Evolutionary conservation across 106 monocot genomes (phyloP).

Genomic region (Hemerocallis citrina): DNA sequence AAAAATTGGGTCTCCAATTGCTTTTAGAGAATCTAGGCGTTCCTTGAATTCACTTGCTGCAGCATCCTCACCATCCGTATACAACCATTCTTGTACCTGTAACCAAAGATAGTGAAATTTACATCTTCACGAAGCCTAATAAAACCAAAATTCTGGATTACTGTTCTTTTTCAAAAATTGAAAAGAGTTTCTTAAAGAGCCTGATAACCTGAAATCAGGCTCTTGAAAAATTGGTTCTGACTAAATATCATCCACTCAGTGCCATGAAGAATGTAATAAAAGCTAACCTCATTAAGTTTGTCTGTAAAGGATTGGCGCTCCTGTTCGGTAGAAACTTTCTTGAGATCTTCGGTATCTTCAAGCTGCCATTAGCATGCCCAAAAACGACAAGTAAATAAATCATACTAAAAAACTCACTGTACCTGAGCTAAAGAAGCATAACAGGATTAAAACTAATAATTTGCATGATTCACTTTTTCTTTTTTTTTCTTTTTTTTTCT

Average conservation of each 20-base stretch:
- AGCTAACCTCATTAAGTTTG: conserved; percentile 71
- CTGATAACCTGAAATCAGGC: background rate
- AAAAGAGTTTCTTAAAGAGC: background rate
- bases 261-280: background rate
- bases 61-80: conserved; percentile 99
- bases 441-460: no score
- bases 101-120: no score
- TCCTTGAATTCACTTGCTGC: conserved; percentile 78
- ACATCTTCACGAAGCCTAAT: background rate
- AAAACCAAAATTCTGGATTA: background rate
- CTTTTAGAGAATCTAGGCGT: conserved; percentile 60
- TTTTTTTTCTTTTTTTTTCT: no score
- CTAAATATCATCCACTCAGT: background rate
- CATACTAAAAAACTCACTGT: conserved; percentile 1
- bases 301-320: conserved; percentile 61
- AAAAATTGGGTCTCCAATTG: conserved; percentile 90
- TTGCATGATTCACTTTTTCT: no score
- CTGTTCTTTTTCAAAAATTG: background rate
- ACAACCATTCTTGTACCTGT: conserved; percentile 98
- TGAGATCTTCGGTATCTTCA: conserved; percentile 62
- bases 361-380: conserved; percentile 34
- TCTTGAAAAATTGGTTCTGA: background rate
- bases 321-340: conserved; percentile 61
- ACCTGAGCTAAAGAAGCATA: no score
- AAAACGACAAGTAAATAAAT: conserved; percentile 1